These are phyloP conservation scores for Stephanodiscus triporus DNA, from an alignment of 108 stramenopile genomes.

Conservation along the genomic window DNA sequence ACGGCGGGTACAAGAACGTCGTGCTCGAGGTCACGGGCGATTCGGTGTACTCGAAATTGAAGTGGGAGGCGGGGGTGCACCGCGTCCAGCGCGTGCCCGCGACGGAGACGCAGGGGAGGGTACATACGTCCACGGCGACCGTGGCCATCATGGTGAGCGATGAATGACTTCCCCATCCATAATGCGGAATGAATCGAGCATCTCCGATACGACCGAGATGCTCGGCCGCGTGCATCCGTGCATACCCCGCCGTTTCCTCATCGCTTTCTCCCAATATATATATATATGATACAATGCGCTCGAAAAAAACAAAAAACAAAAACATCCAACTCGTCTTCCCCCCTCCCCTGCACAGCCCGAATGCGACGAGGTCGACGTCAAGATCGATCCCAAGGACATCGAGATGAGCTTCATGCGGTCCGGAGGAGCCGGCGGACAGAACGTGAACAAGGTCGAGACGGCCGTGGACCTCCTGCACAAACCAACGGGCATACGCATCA, in stretches of 20 bases:
- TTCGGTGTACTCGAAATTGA: conserved; percentile 86
- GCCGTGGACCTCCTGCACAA: conserved; percentile 95
- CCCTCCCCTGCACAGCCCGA: not conserved
- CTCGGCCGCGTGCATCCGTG: no score
- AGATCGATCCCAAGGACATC: conserved; percentile 86
- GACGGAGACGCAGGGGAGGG: conserved; percentile 89
- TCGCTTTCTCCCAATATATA: no score
- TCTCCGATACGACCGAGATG: no score
- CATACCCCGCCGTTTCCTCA: no score
- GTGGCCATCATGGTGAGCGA: conserved; percentile 90
- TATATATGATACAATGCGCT: not conserved
- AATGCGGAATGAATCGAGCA: no score
- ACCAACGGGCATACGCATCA: conserved; percentile 95
- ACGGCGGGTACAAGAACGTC: conserved; percentile 92
- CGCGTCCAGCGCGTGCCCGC: conserved; percentile 98
- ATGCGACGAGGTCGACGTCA: conserved; percentile 77
- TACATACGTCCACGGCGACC: conserved; percentile 95
- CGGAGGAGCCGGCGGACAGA: conserved; percentile 98
- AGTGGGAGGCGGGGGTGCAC: conserved; percentile 98
- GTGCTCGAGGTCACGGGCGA: conserved; percentile 87
- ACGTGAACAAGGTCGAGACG: conserved; percentile 99
- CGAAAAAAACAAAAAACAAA: conserved; percentile 56
- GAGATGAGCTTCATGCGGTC: conserved; percentile 90
- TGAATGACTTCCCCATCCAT: no score
- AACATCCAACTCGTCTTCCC: conserved; percentile 22